phyloP scores from a whole-genome alignment of 1,139 yeast genomes.

The Taphrina wiesneri region DNA sequence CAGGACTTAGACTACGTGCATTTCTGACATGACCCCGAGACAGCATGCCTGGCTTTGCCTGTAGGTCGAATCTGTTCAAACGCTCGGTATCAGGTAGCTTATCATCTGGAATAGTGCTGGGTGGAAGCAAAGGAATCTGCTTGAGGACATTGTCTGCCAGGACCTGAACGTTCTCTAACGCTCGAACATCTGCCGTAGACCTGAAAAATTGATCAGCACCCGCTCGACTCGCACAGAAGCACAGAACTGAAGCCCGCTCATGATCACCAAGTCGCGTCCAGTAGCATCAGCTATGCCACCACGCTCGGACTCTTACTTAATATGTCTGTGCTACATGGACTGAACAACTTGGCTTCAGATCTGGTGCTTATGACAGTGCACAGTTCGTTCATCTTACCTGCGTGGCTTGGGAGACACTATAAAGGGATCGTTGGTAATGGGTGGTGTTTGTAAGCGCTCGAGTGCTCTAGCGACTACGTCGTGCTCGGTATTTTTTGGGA shows the following conservation, averaged over 20 bases:
- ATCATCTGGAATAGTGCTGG: neutral
- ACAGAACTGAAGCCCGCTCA: too few species aligned
- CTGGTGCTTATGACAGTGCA: neutral
- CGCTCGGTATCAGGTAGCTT: neutral
- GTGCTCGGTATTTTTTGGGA: neutral
- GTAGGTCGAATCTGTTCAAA: neutral
- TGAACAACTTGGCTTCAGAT: neutral
- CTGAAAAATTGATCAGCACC: constrained; percentile 1
- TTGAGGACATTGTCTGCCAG: neutral
- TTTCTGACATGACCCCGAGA: constrained; percentile 3
- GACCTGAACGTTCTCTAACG: constrained; percentile 5
- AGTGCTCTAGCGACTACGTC: neutral
- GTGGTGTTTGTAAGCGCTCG: neutral
- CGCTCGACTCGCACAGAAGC: neutral
- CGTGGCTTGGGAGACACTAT: constrained; percentile 1
- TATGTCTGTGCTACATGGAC: neutral
- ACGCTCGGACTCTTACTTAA: neutral
- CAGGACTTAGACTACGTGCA: constrained; percentile 17
- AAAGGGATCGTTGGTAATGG: neutral
- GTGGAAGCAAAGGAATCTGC: neutral
- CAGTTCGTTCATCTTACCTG: neutral
- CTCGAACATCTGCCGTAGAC: constrained; percentile 12
- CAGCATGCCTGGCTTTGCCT: neutral
- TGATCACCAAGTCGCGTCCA: too few species aligned
- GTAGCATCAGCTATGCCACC: neutral